Base-by-base conservation (phyloP, 2,329 filamentous ascomycete species). In the Talaromyces verruculosus region DNA sequence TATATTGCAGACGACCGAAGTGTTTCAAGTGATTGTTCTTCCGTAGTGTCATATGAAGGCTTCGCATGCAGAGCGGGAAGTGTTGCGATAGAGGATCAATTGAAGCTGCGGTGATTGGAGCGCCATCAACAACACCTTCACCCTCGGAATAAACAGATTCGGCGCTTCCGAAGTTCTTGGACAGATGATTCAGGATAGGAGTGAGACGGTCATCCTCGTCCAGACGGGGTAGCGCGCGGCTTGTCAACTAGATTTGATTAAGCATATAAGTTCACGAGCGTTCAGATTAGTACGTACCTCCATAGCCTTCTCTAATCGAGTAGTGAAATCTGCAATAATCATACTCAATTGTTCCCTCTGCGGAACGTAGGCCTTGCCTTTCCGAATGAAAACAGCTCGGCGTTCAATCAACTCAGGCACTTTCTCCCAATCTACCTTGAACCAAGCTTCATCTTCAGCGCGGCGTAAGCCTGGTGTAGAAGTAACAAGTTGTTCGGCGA, bases 381-480 rank as follows among this genome's bases (percentile, higher is more conserved):
- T 88, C 71, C 85, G 89, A 69, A 98, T 69, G 64, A 95, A 88
- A 1, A 96, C 91, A 62, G 86, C 85, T 61, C 94, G 85, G 59
- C 85, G 81, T 78, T 97, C 93, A 0, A 99, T 89, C 43, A 99
- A 81, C 68, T 98, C 94, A 0, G 94, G 92, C 0, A 99, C 95
- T 39, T 89, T 87, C 75, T 93, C 91, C 93, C 94, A 99, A 73
- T 97, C 92, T 0, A 98, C 92, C 80, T 97, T 98, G 84, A 96
- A 96, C 90, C 92, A 99, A 30, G 83, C 88, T 72, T 95, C 92
- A 49, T 97, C 92, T 17, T 97, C 92, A 5, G 83, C 68, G 63
- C 78, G 76, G 47, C 76, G 77, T 58, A 84, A 72, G 5, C 82
- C 81, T 7, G 79, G 79, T 2, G 84, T 87, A 5, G 84, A 84